These are phyloP conservation scores for Hamamelis virginiana DNA, from an alignment of 164 flowering plant species.

Conservation along the genomic window DNA sequence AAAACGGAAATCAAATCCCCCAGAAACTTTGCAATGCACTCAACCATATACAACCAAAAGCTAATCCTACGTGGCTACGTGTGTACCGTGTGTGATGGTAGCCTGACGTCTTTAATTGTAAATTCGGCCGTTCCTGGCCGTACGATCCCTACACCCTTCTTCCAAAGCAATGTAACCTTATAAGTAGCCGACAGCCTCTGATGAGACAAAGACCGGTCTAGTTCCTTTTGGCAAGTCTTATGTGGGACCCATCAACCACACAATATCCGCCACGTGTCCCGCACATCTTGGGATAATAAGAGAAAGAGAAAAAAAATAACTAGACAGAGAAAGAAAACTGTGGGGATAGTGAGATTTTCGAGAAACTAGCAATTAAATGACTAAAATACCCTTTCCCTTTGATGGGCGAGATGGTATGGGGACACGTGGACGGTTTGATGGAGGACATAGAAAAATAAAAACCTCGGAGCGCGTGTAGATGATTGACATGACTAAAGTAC, in stretches of 20 bases:
- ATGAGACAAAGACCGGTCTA: slow-evolving; percentile 33
- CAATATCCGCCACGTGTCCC: slow-evolving; percentile 20
- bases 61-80: too few species aligned
- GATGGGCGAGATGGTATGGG: too few species aligned
- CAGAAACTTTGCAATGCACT: too few species aligned
- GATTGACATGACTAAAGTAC: slow-evolving; percentile 42
- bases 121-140: slow-evolving; percentile 13
- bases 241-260: slow-evolving; percentile 21
- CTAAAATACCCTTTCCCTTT: too few species aligned
- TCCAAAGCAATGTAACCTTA: neutral
- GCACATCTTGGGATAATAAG: neutral
- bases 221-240: slow-evolving; percentile 36
- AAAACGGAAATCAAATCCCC: too few species aligned
- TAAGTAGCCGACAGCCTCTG: slow-evolving; percentile 26
- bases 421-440: slow-evolving; percentile 14
- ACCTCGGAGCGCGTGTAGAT: slow-evolving; percentile 15
- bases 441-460: neutral
- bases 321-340: too few species aligned
- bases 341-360: neutral
- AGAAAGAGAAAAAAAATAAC: neutral
- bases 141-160: slow-evolving; percentile 16
- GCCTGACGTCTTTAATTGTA: neutral
- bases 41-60: too few species aligned
- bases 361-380: too few species aligned
- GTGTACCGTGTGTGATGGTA: too few species aligned